Base-by-base conservation (phyloP, 768 basidiomycete species). In the Suillus variegatus region DNA sequence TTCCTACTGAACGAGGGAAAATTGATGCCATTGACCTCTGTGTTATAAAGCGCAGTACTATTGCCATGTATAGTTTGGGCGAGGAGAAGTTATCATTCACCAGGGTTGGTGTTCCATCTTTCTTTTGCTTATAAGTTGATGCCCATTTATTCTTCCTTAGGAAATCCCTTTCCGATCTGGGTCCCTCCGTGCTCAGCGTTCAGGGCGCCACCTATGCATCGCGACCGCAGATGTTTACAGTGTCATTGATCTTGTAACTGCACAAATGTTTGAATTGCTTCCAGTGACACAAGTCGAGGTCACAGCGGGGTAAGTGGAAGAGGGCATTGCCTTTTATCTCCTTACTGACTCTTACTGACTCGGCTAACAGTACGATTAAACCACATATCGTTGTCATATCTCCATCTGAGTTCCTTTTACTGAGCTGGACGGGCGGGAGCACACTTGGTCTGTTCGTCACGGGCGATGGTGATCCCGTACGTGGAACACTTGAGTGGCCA, bases 371-470 rank as follows among this genome's bases (percentile, higher is more conserved):
- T 43, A 4, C 41, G 10, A 60, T 60, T 12, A 86, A 88, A 47
- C 93, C 94, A 0, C 86, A 85, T 32, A 93, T 97, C 57, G 86
- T 88, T 1, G 86, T 94, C 28, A 85, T 96, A 32, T 82, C 84
- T 43, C 86, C 86, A 38, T 86, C 85, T 68, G 95, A 97, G 75
- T 97, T 95, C 69, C 83, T 98, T 51, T 82, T 97, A 25, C 81
- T 94, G 18, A 92, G 92, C 2, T 95, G 91, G 86, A 95, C 90
- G 1, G 96, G 93, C 16, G 78, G 82, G 4, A 87, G 85, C 61
- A 92, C 93, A 0, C 80, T 98, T 47, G 96, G 96, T 0, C 79
- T 99, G 12, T 99, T 98, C 70, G 82, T 98, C 68, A 93, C 86
- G 16, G 86, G 88, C 0, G 85, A 87, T 2, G 95, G 94, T 0